These are phyloP conservation scores for Lodderomyces jiufengensis DNA, from an alignment of 1,139 yeast species.

Conservation along the genomic window DNA sequence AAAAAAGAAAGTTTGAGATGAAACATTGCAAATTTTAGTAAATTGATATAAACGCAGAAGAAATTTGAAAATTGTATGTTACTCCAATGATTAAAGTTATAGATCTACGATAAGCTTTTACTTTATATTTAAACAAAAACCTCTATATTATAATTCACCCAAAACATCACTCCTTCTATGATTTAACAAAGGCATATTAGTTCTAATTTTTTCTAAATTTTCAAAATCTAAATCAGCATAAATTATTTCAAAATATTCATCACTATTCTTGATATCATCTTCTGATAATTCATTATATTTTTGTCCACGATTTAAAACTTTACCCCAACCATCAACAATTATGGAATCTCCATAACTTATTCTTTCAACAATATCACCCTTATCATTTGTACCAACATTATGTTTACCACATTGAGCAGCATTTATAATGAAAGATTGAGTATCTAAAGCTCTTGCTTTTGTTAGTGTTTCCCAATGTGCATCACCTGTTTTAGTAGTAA, in stretches of 20 bases:
- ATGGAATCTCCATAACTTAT: constrained; percentile 82
- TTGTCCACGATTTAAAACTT: constrained; percentile 56
- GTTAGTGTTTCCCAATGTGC: constrained; percentile 88
- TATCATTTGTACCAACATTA: constrained; percentile 35
- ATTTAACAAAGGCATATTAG: constrained; percentile 68
- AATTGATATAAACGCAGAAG: too few species aligned
- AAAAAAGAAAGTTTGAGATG: too few species aligned
- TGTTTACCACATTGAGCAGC: constrained; percentile 91
- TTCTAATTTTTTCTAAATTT: constrained; percentile 46
- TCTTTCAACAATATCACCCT: constrained; percentile 28
- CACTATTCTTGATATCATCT: constrained; percentile 27
- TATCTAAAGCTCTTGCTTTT: constrained; percentile 79
- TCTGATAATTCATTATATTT: constrained; percentile 27
- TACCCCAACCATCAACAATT: constrained; percentile 91
- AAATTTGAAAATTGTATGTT: too few species aligned
- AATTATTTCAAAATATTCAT: constrained; percentile 53
- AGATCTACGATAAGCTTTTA: too few species aligned
- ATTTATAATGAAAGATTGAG: constrained; percentile 83
- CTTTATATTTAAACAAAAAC: too few species aligned
- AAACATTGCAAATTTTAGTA: too few species aligned
- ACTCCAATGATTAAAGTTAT: too few species aligned
- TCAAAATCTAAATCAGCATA: constrained; percentile 68
- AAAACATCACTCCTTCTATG: constrained; percentile 50
- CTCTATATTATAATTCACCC: constrained; percentile 5
- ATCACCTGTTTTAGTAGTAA: constrained; percentile 84